A percentile compares a stretch with the other conserved stretches of the same genome.
These are phyloP conservation scores for Nicotiana attenuata DNA, from an alignment of 257 asterid species.

Conservation along the genomic window DNA sequence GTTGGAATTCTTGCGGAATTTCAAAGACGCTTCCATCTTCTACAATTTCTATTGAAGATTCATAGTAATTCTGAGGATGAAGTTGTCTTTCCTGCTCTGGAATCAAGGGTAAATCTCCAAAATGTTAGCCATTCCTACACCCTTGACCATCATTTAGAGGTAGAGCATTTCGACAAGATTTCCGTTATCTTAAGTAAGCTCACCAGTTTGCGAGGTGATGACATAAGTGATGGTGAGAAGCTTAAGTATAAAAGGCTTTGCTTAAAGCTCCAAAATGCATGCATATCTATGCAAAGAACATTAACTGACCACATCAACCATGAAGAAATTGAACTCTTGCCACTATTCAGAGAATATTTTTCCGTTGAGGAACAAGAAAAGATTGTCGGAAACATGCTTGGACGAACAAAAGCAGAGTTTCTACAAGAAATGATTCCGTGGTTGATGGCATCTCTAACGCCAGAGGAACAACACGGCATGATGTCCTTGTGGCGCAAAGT, in stretches of 20 bases:
- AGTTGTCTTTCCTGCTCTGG: conserved; percentile 73
- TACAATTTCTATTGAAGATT: conserved; percentile 42
- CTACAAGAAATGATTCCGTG: conserved; percentile 72
- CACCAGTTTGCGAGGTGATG: conserved; percentile 30
- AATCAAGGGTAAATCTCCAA: conserved; percentile 60
- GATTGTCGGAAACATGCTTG: conserved; percentile 73
- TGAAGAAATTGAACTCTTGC: conserved; percentile 70
- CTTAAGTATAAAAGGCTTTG: conserved; percentile 38
- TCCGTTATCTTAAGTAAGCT: conserved; percentile 44
- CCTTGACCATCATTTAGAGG: conserved; percentile 72
- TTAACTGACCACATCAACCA: conserved; percentile 61
- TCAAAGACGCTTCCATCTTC: conserved; percentile 36
- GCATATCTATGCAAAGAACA: conserved; percentile 62
- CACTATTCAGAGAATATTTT: conserved; percentile 55
- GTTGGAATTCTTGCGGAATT: conserved; percentile 43
- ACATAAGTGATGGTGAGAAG: conserved; percentile 21
- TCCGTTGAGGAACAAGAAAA: conserved; percentile 73
- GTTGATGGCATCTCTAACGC: conserved; percentile 59
- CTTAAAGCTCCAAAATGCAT: conserved; percentile 53
- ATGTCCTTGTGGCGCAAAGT: conserved; percentile 61
- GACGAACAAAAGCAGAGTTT: conserved; percentile 53
- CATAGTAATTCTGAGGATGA: conserved; percentile 68
- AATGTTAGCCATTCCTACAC: conserved; percentile 64
- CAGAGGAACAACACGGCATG: conserved; percentile 50
- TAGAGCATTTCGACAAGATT: conserved; percentile 46